phyloP scores from a whole-genome alignment of 1,139 yeast genomes.

The Candida tropicalis region DNA sequence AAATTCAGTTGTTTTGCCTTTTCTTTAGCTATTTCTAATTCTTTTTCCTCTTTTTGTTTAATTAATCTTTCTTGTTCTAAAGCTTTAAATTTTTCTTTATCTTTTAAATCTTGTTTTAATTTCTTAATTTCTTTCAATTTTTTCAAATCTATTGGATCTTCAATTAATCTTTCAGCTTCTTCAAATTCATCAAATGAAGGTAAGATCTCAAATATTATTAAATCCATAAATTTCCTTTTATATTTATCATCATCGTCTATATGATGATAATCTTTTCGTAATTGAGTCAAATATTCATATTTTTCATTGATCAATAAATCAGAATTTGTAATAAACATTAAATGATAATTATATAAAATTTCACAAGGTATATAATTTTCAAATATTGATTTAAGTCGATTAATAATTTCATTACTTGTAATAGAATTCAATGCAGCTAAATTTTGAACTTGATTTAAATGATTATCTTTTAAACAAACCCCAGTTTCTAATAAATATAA shows the following conservation, averaged over 20 bases:
- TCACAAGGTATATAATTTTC: conserved; percentile 33
- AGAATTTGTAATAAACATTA: conserved; percentile 30
- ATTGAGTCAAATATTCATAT: conserved; percentile 19
- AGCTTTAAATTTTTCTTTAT: conserved; percentile 22
- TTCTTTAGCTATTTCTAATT: conserved; percentile 19
- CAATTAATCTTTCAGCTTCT: conserved; percentile 31
- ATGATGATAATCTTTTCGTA: conserved; percentile 15
- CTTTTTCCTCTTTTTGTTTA: conserved; percentile 24
- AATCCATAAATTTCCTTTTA: conserved; percentile 30
- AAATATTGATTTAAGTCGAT: conserved; percentile 11
- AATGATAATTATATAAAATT: conserved; percentile 35
- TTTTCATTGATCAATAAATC: conserved; percentile 16
- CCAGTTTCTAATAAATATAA: conserved; percentile 44
- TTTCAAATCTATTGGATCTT: conserved; percentile 20
- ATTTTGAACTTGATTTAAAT: conserved; percentile 17
- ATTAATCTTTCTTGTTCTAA: conserved; percentile 25
- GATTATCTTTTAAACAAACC: conserved; percentile 23
- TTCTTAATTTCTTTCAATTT: conserved; percentile 23
- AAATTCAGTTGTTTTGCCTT: conserved; percentile 28
- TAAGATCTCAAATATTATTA: conserved; percentile 40
- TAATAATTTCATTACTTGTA: conserved; percentile 26
- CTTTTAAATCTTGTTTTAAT: conserved; percentile 20
- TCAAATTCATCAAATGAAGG: conserved; percentile 32
- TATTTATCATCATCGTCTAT: conserved; percentile 21
- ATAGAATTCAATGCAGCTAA: conserved; percentile 24